Conservation (phyloP, 495 filamentous ascomycete species). For the Aspergillus coremiiformis region DNA sequence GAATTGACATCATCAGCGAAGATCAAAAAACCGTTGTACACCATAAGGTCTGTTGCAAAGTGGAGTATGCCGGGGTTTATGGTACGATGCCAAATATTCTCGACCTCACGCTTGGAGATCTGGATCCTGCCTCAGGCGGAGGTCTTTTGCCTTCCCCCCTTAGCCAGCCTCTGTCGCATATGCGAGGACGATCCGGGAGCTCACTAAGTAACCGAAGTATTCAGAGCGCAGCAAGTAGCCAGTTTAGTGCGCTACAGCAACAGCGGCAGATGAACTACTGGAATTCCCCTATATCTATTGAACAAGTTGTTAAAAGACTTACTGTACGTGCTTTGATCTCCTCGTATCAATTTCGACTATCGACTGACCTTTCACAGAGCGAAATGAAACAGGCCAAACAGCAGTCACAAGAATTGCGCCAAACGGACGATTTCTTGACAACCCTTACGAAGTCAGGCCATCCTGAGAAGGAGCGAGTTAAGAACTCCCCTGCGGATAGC, state of each 20-base stretch:
- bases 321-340: slow-evolving; percentile 48
- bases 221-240: slow-evolving; percentile 50
- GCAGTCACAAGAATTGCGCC: slow-evolving; percentile 74
- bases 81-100: slow-evolving; percentile 58
- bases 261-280: slow-evolving; percentile 69
- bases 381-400: slow-evolving; percentile 84
- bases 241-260: slow-evolving; percentile 53
- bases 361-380: slow-evolving; percentile 45
- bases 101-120: slow-evolving; percentile 83
- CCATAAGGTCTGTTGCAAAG: slow-evolving; percentile 93
- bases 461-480: slow-evolving; percentile 54
- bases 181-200: slow-evolving; percentile 66
- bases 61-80: slow-evolving; percentile 86
- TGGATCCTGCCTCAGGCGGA: slow-evolving; percentile 64
- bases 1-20: slow-evolving; percentile 96
- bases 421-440: slow-evolving; percentile 74
- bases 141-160: slow-evolving; percentile 58
- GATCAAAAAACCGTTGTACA: slow-evolving; percentile 97
- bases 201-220: slow-evolving; percentile 53
- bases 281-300: slow-evolving; percentile 82
- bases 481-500: slow-evolving; percentile 32
- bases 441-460: slow-evolving; percentile 61
- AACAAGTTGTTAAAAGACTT: slow-evolving; percentile 89
- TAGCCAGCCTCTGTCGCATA: slow-evolving; percentile 47
- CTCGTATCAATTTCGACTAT: not conserved